Evolutionary conservation across 768 basidiomycete species (phyloP).

Genomic region (Pleurotus pulmonarius): DNA sequence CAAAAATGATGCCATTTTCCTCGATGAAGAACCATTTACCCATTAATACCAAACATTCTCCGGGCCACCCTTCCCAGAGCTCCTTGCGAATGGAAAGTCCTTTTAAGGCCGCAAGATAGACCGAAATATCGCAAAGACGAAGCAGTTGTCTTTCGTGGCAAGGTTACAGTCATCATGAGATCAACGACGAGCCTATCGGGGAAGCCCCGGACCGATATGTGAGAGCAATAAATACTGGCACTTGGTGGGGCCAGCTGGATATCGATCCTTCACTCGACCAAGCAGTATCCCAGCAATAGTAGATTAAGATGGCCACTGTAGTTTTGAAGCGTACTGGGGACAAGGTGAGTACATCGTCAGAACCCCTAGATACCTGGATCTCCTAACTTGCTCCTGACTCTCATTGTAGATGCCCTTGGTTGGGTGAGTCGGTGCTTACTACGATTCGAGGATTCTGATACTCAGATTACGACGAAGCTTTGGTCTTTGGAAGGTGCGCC

Average conservation of each 20-base stretch:
- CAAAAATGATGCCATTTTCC: no score
- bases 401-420: conserved; percentile 61
- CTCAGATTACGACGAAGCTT: conserved; percentile 35
- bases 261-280: conserved; percentile 3
- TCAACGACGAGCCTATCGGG: not conserved
- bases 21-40: no score
- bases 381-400: conserved; percentile 3
- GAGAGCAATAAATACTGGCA: not conserved
- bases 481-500: conserved; percentile 66
- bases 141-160: no score
- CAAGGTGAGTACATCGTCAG: conserved; percentile 34
- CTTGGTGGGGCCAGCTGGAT: not conserved
- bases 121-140: no score
- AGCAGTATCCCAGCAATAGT: conserved; percentile 8
- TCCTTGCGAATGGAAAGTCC: no score
- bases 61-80: no score
- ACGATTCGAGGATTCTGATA: conserved; percentile 5
- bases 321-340: conserved; percentile 56
- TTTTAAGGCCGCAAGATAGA: no score
- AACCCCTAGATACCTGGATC: not conserved
- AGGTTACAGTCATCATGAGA: not conserved
- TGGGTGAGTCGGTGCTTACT: conserved; percentile 40
- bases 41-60: no score
- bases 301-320: conserved; percentile 43
- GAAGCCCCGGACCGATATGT: conserved; percentile 1